A percentile compares a stretch with the other conserved stretches of the same genome.
These are phyloP conservation scores for Collybia sordida DNA, from an alignment of 768 basidiomycete species.

Conservation along the genomic window DNA sequence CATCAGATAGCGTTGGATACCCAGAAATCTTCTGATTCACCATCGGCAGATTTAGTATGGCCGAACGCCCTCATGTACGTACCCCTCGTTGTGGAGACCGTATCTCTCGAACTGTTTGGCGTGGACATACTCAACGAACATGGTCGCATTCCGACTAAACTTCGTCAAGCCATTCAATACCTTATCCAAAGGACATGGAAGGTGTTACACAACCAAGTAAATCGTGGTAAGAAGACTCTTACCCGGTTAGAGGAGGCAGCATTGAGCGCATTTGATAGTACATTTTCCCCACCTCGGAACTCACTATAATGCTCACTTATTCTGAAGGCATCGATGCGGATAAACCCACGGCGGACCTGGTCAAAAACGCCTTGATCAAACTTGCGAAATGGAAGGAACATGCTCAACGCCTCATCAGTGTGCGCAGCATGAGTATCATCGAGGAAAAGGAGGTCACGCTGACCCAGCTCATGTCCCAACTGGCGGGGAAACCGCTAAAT, in stretches of 20 bases:
- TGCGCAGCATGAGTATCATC: conserved; percentile 4
- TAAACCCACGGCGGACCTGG: conserved; percentile 8
- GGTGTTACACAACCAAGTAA: neutral
- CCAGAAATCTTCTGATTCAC: too few species aligned
- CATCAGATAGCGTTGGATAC: neutral
- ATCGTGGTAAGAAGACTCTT: neutral
- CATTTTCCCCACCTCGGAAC: neutral
- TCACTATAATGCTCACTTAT: neutral
- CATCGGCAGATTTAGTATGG: neutral
- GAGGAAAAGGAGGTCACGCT: conserved; percentile 14
- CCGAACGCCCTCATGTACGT: neutral
- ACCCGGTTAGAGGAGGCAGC: neutral
- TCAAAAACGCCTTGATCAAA: conserved; percentile 14
- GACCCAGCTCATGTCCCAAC: conserved; percentile 4
- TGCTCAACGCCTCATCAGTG: conserved; percentile 2
- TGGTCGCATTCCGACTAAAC: neutral
- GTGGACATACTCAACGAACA: neutral
- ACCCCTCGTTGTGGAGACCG: conserved; percentile 1
- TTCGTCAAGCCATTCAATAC: neutral
- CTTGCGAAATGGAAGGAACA: conserved; percentile 20
- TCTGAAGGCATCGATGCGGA: conserved; percentile 15
- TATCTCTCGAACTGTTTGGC: conserved; percentile 1
- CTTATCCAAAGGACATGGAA: conserved; percentile 1
- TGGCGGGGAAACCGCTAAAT: too few species aligned
- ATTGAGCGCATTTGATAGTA: neutral